Base-by-base conservation (phyloP, 106 monocot genomes). In the Acanthochlamys bracteata region DNA sequence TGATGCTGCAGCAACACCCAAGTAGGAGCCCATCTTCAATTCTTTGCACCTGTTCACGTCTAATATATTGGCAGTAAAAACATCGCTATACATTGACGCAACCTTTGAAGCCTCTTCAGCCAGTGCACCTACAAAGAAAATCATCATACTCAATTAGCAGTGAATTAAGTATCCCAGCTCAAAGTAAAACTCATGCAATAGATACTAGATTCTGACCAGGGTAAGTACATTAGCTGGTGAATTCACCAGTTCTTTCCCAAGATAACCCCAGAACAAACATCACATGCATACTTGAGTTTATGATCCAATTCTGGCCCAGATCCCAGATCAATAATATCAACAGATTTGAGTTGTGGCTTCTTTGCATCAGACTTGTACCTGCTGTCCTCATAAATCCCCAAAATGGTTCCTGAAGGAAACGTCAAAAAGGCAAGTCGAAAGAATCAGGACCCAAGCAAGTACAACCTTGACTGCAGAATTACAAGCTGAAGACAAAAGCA, bases 151-250 rank as follows among this genome's bases (percentile, higher is more conserved):
- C 13, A 43, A 43, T 43, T 13, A 7, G 13, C 43, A 43, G 13
- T 43, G 7, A 13, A 7, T 43, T 7, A 7, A 13, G 13, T 43
- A 43, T 13, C 13, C 7, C 43, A 43, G 13, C 10, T 43, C 13
- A 43, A 8, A 13, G 13, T 13, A 43, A 43, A 43, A 7, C 13
- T 20, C 11, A 8, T n/a, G n/a, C n/a, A n/a, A n/a, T n/a, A n/a
- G n/a, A n/a, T n/a, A n/a, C n/a, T 11, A 10, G 14, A 4, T 21
- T 75, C 74, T 42, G 52, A 95, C 94, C 90, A 76, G 94, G 94
- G 90, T 95, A 40, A 90, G 90, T 41, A 95, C 94, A 84, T 95
- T 95, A 0, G 94, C 89, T 41, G 94, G 90, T 57, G 94, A 80
- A 82, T 95, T 95, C 11, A 95, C 94, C 62, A 95, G 86, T 68